These are phyloP conservation scores for Dendrobium nobile DNA, from an alignment of 106 monocot species.

Conservation along the genomic window DNA sequence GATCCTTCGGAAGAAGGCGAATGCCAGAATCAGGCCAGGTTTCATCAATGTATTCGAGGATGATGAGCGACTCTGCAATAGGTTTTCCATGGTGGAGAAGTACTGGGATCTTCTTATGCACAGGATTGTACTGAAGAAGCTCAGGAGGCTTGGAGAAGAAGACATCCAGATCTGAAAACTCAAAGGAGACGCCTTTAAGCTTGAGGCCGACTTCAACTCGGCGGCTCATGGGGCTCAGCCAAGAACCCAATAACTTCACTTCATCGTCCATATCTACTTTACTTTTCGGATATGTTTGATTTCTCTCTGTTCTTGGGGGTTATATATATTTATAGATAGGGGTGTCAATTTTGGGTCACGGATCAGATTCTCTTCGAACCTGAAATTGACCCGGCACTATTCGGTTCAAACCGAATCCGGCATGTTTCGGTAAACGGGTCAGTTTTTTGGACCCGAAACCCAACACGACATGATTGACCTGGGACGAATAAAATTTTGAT, in stretches of 20 bases:
- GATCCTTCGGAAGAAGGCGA: background rate
- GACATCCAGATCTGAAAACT: background rate
- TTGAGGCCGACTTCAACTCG: background rate
- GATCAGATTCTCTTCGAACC: too few species aligned
- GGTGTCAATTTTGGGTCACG: too few species aligned
- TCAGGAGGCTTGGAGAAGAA: background rate
- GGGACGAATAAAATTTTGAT: too few species aligned
- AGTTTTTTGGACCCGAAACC: too few species aligned
- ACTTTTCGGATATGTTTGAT: too few species aligned
- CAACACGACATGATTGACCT: too few species aligned
- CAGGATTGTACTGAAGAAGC: constrained; percentile 1
- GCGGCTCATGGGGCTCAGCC: background rate
- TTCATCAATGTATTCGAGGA: constrained; percentile 9
- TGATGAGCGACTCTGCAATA: constrained; percentile 1
- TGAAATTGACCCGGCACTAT: too few species aligned
- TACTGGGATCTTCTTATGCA: background rate
- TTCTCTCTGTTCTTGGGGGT: too few species aligned
- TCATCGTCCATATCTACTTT: background rate
- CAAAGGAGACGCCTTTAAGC: background rate
- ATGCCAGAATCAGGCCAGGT: background rate
- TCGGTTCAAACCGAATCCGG: too few species aligned
- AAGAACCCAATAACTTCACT: background rate
- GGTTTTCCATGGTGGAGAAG: background rate
- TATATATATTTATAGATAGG: too few species aligned
- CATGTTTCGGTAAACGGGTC: too few species aligned